Base-by-base conservation (phyloP, 768 basidiomycete genomes). In the Lentinula edodes region DNA sequence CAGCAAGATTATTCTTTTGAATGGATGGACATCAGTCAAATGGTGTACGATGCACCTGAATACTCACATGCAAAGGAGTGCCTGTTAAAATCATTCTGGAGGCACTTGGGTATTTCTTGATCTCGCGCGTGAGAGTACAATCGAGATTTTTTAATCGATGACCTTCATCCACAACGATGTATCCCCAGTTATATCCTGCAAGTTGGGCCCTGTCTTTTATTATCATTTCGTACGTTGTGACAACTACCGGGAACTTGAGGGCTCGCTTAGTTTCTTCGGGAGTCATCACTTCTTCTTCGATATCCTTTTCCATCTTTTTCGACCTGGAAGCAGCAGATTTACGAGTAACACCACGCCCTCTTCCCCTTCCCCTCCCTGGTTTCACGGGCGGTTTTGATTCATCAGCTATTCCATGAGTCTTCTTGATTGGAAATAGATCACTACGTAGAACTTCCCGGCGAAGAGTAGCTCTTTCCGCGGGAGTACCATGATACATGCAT, bases 91-190 rank as follows among this genome's bases (percentile, higher is more conserved):
- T 90, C 84, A 98, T 90, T 52, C 97, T 79, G 45, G 93, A 92
- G 0, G 90, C 93, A 58, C 87, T 87, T 1, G 78, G 76, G 70
- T 94, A 95, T 67, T 86, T 85, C 76, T 95, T 95, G 66, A 99
- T 89, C 72, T 96, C 93, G 61, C 82, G 81, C 74, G 98, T 91
- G 15, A 98, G 83, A 76, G 85, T 89, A 73, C 93, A 94, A 68
- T 98, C 85, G 61, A 96, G 78, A 68, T 99, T 99, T 78, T 98
- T 98, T 70, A 99, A 73, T 23, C 96, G 80, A 73, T 99, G 97
- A 0, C 96, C 93, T 74, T 96, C 93, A 70, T 95, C 93, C 2
- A 99, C 96, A 62, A 98, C 92, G 70, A 98, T 93, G 70, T 95
- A 97, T 28, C 91, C 87, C 89, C 90, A 93, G 46, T 83, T 75